Evolutionary conservation across 1,284 basidiomycete genomes (phyloP), one percentile per base, ranked within the genome.

Genomic region (Ceratorhiza oryzae-sativae): DNA sequence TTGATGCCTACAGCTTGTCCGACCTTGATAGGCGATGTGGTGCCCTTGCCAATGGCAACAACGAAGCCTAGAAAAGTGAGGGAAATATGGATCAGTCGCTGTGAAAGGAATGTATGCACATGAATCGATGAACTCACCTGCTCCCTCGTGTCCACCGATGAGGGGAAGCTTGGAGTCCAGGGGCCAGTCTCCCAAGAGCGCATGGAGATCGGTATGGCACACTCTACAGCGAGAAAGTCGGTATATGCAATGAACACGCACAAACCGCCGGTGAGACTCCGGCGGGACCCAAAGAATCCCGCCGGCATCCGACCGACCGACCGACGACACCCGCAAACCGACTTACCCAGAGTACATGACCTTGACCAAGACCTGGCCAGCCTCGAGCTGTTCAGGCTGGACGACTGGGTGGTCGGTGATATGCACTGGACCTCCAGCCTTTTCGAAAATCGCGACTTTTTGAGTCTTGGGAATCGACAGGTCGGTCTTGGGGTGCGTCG

Each of bases 1-100:
- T 96, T 96, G 83, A 97, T 88, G 6, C 94, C 94, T 56, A 96
- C 94, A 13, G 90, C 86, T 75, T 94, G 89, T 27, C 94, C 93
- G 34, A 94, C 74, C 76, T 83, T 82, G 76, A 83, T 78, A 76
- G 88, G 85, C 75, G 90, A 86, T 1, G 87, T 86, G 9, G 87
- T 88, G 72, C 85, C 73, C 25, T 85, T 83, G 55, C 88, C 93
- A 76, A 95, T 90, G 45, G 92, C 92, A 46, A 95, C 90, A 72
- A 95, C 82, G 63, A 85, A 77, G 58, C 83, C 83, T 4, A 80
- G 80, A 58, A 39, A 81, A 78, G 45, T 41, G 55, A 53, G 30
- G 49, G 23, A 20, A 2, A 23, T 23, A 10, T 36, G 23, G 20
- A 4, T 59, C 39, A 59, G 56, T 59, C 51, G 27, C 30, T 8